phyloP scores from a whole-genome alignment of 306 rosid genomes.

The Casuarina equisetifolia region DNA sequence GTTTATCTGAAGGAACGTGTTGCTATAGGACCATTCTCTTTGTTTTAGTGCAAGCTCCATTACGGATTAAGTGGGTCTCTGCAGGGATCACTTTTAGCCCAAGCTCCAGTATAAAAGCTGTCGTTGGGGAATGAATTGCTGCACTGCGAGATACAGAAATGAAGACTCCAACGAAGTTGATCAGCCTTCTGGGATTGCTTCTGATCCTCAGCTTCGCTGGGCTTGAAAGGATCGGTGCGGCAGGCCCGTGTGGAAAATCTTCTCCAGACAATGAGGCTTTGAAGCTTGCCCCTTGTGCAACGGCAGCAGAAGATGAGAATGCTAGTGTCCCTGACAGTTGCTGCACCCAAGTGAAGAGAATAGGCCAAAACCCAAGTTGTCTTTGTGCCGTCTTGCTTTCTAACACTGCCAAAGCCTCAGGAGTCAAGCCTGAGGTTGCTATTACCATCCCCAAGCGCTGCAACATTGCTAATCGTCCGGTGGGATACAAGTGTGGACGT shows the following conservation, averaged over 20 bases:
- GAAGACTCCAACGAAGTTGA: constrained; percentile 38
- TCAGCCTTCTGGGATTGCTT: constrained; percentile 41
- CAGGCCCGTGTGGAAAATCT: constrained; percentile 56
- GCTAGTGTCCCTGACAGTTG: constrained; percentile 51
- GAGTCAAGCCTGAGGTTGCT: constrained; percentile 43
- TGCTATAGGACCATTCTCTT: constrained; percentile 20
- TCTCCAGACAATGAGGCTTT: constrained; percentile 59
- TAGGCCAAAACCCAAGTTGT: constrained; percentile 51
- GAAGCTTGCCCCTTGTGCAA: constrained; percentile 59
- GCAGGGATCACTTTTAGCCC: constrained; percentile 32
- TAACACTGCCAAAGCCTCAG: constrained; percentile 43
- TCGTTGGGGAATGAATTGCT: background rate
- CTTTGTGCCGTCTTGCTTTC: constrained; percentile 65
- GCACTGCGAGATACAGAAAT: constrained; percentile 16
- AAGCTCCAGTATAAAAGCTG: constrained; percentile 37
- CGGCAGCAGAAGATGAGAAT: constrained; percentile 50
- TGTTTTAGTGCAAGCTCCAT: constrained; percentile 57
- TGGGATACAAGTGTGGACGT: constrained; percentile 73
- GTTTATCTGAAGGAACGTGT: constrained; percentile 27
- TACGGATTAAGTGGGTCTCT: constrained; percentile 36
- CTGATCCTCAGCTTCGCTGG: constrained; percentile 28
- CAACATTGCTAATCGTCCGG: constrained; percentile 58
- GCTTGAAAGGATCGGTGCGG: constrained; percentile 36
- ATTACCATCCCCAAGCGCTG: constrained; percentile 69
- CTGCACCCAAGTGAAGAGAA: constrained; percentile 43